Conservation (phyloP, 805 yeast genomes). For the Torulaspora indica region DNA sequence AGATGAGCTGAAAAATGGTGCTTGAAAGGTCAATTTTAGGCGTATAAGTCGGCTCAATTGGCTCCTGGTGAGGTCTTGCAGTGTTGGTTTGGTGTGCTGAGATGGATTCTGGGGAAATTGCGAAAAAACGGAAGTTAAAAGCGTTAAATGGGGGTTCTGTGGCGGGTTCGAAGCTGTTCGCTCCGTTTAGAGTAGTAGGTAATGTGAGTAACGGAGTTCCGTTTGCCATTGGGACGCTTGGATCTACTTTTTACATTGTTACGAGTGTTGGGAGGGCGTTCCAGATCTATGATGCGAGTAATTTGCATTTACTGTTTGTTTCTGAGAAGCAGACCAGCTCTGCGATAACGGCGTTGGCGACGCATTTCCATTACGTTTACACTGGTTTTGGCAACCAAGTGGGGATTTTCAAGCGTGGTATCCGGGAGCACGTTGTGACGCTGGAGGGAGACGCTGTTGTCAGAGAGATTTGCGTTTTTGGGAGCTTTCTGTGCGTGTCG, state of each 20-base stretch:
- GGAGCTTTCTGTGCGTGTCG: conserved; percentile 66
- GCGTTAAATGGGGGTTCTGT: not conserved
- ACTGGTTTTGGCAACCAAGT: conserved; percentile 68
- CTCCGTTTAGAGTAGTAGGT: conserved; percentile 87
- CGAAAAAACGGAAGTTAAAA: conserved; percentile 23
- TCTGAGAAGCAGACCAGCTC: conserved; percentile 71
- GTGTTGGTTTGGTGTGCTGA: not conserved
- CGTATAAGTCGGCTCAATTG: not conserved
- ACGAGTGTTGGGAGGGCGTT: conserved; percentile 87
- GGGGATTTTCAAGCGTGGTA: conserved; percentile 81
- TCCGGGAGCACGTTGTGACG: conserved; percentile 40
- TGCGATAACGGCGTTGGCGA: conserved; percentile 63
- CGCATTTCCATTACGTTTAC: conserved; percentile 80
- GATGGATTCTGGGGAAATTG: conserved; percentile 8
- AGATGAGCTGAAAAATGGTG: not conserved
- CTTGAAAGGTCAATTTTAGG: not conserved
- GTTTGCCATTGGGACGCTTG: conserved; percentile 82
- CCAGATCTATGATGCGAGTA: conserved; percentile 90
- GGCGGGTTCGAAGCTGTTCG: conserved; percentile 55
- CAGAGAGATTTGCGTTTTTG: conserved; percentile 58
- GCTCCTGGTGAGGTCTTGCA: not conserved
- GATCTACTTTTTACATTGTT: conserved; percentile 79
- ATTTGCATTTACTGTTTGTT: conserved; percentile 77
- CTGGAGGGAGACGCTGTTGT: conserved; percentile 40
- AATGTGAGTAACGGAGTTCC: conserved; percentile 84